Conservation (phyloP, 352 stramenopile species). For the Phytopythium sindhum region DNA sequence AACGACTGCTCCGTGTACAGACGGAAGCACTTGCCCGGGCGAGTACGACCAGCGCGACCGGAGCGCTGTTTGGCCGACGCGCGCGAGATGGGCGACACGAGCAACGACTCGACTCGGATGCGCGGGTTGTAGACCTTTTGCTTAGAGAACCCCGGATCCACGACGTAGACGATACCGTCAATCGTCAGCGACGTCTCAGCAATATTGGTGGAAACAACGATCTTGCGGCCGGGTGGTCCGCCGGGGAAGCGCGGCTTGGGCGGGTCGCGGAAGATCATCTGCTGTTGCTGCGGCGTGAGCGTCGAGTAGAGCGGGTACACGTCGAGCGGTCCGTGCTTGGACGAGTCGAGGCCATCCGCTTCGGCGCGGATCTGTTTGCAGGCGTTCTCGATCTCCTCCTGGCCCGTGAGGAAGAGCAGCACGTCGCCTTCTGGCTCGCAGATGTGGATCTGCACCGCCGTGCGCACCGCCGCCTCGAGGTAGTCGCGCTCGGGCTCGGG, state of each 20-base stretch:
- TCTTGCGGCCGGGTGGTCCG: conserved; percentile 90
- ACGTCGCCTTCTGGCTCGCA: conserved; percentile 97
- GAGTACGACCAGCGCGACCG: conserved; percentile 90
- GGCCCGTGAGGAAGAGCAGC: conserved; percentile 98
- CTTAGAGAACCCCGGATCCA: conserved; percentile 99
- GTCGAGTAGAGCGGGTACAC: conserved; percentile 97
- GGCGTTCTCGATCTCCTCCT: conserved; percentile 98
- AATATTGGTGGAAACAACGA: conserved; percentile 99
- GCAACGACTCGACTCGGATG: conserved; percentile 97
- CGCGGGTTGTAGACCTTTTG: conserved; percentile 99
- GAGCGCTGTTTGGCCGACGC: conserved; percentile 93
- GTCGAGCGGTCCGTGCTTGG: conserved; percentile 93
- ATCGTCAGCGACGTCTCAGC: conserved; percentile 99
- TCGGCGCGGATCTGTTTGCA: conserved; percentile 88
- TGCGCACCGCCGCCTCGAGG: conserved; percentile 90
- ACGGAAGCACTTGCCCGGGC: conserved; percentile 94
- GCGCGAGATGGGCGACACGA: conserved; percentile 97
- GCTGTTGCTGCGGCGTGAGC: conserved; percentile 97
- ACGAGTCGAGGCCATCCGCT: conserved; percentile 88
- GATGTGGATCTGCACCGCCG: conserved; percentile 95
- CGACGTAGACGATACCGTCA: conserved; percentile 99
- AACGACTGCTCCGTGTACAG: conserved; percentile 99
- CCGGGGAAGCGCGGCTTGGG: conserved; percentile 86
- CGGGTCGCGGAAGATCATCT: conserved; percentile 98
- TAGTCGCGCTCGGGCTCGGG: conserved; percentile 97